Evolutionary conservation across 495 filamentous ascomycete genomes (phyloP).

Genomic region (Sphaerosporella brunnea): DNA sequence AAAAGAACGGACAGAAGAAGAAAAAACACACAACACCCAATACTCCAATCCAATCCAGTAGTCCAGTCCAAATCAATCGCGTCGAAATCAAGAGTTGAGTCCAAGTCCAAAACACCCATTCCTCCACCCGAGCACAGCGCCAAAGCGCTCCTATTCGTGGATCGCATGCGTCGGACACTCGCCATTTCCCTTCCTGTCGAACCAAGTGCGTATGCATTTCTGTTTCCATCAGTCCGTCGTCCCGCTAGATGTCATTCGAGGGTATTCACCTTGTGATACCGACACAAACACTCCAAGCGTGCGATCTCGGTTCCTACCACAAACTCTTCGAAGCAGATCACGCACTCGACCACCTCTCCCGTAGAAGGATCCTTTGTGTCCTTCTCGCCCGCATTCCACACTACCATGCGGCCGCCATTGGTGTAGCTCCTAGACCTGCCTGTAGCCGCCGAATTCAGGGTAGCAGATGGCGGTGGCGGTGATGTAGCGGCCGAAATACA

Average conservation of each 20-base stretch:
- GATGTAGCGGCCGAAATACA: conserved; percentile 43
- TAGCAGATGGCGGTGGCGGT: conserved; percentile 6
- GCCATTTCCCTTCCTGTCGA: conserved; percentile 32
- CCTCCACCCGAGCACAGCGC: too few relatives aligned
- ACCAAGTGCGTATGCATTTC: conserved; percentile 33
- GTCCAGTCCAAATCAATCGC: too few relatives aligned
- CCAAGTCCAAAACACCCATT: too few relatives aligned
- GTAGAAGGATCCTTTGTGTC: conserved; percentile 32
- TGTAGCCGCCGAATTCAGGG: conserved; percentile 4
- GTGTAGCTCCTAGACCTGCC: conserved; percentile 18
- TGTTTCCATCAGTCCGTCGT: conserved; percentile 13
- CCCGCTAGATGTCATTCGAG: conserved; percentile 1
- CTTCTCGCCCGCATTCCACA: conserved; percentile 78
- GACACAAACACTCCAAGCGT: conserved; percentile 77
- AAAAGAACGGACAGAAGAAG: too few relatives aligned
- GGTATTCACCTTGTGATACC: conserved; percentile 50
- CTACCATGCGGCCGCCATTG: conserved; percentile 34
- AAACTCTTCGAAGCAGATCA: conserved; percentile 94
- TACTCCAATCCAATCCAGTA: too few relatives aligned
- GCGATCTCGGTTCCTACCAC: conserved; percentile 67
- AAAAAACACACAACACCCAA: too few relatives aligned
- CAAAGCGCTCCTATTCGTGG: conserved; percentile 21
- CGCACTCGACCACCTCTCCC: conserved; percentile 46
- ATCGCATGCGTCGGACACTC: conserved; percentile 39
- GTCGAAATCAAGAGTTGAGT: too few relatives aligned